A percentile compares a stretch with the other conserved stretches of the same genome.
Evolutionary conservation across 176 grass and related monocot genomes (phyloP).

Genomic region (Aegilops umbellulata): DNA sequence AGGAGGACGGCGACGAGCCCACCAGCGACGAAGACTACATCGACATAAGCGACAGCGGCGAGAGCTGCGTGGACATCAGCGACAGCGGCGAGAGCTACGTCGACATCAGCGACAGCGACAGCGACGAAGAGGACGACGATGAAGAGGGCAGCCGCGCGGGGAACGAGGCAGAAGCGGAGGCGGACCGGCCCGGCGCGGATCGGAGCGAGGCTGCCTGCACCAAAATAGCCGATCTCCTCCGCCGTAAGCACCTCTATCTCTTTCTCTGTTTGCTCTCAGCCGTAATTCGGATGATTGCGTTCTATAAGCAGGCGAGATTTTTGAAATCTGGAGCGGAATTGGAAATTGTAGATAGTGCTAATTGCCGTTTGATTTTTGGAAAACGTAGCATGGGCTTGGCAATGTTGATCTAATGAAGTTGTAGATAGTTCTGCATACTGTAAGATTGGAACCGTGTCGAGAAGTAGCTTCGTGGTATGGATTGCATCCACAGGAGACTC

Average conservation of each 20-base stretch:
- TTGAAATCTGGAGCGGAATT: not conserved
- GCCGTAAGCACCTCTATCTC: conserved; percentile 30
- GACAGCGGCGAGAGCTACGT: conserved; percentile 35
- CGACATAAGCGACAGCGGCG: conserved; percentile 43
- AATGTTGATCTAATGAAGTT: not conserved
- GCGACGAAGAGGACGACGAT: not conserved
- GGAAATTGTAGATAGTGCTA: not conserved
- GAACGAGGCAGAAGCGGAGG: conserved; percentile 24
- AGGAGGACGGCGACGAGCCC: too few species aligned
- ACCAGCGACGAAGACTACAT: conserved; percentile 37
- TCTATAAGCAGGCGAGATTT: not conserved
- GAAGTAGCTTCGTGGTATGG: not conserved
- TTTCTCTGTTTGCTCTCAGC: not conserved
- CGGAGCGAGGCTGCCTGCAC: conserved; percentile 31
- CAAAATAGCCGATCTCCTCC: conserved; percentile 54
- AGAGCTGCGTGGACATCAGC: conserved; percentile 36
- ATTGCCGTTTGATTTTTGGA: not conserved
- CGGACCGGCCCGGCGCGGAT: conserved; percentile 21
- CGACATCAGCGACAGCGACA: conserved; percentile 31
- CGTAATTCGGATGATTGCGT: not conserved
- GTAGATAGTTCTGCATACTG: not conserved
- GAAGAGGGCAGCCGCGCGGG: not conserved
- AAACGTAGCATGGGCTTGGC: not conserved
- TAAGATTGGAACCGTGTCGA: not conserved
- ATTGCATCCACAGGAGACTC: too few species aligned